Conservation (phyloP, 148 eudicot species). For the Rhododendron williamsianum region DNA sequence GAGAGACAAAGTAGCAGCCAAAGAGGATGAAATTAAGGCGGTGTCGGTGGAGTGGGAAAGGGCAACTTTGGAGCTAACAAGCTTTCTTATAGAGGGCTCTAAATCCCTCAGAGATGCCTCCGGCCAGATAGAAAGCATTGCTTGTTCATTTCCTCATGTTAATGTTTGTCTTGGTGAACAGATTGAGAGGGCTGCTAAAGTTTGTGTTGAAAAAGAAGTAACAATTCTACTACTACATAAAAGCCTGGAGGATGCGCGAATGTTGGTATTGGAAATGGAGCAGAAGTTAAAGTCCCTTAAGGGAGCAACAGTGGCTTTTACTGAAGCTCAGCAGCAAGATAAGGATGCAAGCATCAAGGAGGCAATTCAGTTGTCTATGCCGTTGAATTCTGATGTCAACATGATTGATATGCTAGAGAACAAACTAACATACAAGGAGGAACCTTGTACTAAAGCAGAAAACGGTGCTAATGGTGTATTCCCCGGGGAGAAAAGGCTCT, state of each 20-base stretch:
- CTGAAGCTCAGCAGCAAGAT: slow-evolving; percentile 37
- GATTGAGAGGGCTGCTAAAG: slow-evolving; percentile 47
- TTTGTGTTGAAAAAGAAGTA: slow-evolving; percentile 57
- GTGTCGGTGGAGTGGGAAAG: slow-evolving; percentile 48
- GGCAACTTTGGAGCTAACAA: slow-evolving; percentile 58
- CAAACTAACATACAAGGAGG: slow-evolving; percentile 16
- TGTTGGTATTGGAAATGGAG: slow-evolving; percentile 37
- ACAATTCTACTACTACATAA: slow-evolving; percentile 37
- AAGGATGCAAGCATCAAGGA: slow-evolving; percentile 13
- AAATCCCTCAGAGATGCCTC: slow-evolving; percentile 56
- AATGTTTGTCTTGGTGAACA: slow-evolving; percentile 42
- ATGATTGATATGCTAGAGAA: slow-evolving; percentile 6
- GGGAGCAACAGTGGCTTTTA: slow-evolving; percentile 50
- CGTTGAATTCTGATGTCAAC: slow-evolving; percentile 7
- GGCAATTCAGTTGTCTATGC: slow-evolving; percentile 9
- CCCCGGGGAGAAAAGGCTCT: slow-evolving; percentile 8
- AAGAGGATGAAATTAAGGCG: slow-evolving; percentile 38
- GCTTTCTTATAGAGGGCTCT: slow-evolving; percentile 53
- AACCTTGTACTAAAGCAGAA: slow-evolving; percentile 16
- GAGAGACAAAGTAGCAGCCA: slow-evolving; percentile 32
- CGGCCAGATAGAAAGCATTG: slow-evolving; percentile 37
- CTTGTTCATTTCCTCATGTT: slow-evolving; percentile 43
- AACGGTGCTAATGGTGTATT: slow-evolving; percentile 7
- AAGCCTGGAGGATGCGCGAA: slow-evolving; percentile 54
- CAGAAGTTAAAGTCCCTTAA: slow-evolving; percentile 44